Conservation (phyloP, 2,329 filamentous ascomycete genomes). For the Orbilia oligospora region DNA sequence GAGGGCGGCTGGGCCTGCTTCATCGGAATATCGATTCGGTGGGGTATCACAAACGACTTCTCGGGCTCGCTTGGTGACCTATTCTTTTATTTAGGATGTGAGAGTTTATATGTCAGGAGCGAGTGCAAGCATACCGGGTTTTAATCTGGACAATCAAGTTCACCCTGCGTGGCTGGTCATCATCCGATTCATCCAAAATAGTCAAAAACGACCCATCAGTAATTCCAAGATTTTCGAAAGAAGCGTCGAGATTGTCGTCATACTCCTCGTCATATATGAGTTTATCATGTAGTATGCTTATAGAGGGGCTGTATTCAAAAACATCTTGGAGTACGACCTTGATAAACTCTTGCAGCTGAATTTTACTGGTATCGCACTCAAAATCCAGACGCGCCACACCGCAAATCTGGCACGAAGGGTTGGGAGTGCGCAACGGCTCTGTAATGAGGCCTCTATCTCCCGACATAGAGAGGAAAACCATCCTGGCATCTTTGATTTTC, state of each 20-base stretch:
- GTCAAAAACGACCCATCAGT: slow-evolving; percentile 82
- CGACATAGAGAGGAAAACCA: slow-evolving; percentile 66
- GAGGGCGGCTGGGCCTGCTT: slow-evolving; percentile 67
- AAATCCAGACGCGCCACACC: slow-evolving; percentile 79
- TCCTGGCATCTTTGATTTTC: slow-evolving; percentile 78
- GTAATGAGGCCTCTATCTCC: slow-evolving; percentile 74
- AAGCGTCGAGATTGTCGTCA: slow-evolving; percentile 86
- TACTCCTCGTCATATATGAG: slow-evolving; percentile 92
- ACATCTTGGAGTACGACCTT: slow-evolving; percentile 78
- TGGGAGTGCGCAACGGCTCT: slow-evolving; percentile 75
- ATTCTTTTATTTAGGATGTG: neutral
- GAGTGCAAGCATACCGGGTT: slow-evolving; percentile 71
- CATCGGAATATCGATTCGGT: slow-evolving; percentile 68
- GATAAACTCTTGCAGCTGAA: slow-evolving; percentile 84
- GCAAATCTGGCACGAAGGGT: slow-evolving; percentile 87
- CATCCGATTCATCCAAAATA: slow-evolving; percentile 85
- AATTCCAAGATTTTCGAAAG: slow-evolving; percentile 82
- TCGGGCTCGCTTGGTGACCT: slow-evolving; percentile 67
- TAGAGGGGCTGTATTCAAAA: slow-evolving; percentile 84
- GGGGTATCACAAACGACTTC: slow-evolving; percentile 50
- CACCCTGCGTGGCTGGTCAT: slow-evolving; percentile 77
- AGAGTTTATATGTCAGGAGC: slow-evolving; percentile 63
- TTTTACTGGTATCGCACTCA: slow-evolving; percentile 77
- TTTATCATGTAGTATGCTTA: slow-evolving; percentile 81
- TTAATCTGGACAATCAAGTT: slow-evolving; percentile 82